Conservation (phyloP, 2,329 filamentous ascomycete genomes). For the Nigrospora osmanthi region DNA sequence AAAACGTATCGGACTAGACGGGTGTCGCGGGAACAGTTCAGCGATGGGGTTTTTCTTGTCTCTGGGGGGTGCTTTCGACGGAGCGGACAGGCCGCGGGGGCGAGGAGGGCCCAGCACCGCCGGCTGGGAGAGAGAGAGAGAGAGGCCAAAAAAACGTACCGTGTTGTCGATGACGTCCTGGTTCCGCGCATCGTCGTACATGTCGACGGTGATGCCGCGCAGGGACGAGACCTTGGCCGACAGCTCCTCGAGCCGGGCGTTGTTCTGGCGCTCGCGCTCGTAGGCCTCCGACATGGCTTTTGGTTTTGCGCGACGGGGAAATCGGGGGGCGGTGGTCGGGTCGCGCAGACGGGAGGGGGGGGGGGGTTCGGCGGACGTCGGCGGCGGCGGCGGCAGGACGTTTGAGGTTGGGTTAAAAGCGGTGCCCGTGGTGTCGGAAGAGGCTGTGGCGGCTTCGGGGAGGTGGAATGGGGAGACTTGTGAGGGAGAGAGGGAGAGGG, state of each 20-base stretch:
- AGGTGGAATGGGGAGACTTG: no score
- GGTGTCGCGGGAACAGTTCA: neutral
- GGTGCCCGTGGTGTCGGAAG: no score
- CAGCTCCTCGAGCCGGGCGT: conserved; percentile 85
- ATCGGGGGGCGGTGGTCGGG: neutral
- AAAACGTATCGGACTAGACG: conserved; percentile 77
- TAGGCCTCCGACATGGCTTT: conserved; percentile 71
- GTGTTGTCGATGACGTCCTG: conserved; percentile 85
- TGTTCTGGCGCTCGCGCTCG: conserved; percentile 85
- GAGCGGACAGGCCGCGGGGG: no score
- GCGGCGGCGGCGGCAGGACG: no score
- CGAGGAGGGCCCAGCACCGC: neutral
- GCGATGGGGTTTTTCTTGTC: no score
- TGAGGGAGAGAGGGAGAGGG: no score
- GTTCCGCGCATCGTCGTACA: conserved; percentile 89
- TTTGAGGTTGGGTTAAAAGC: no score
- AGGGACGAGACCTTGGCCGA: conserved; percentile 85
- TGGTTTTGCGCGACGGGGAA: conserved; percentile 7
- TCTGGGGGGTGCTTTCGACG: no score
- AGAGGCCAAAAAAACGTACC: conserved; percentile 39
- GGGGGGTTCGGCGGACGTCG: no score
- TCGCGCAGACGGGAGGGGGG: no score
- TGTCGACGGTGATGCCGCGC: conserved; percentile 90
- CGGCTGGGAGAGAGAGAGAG: neutral
- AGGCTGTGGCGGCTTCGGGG: no score